Evolutionary conservation across 306 rosid genomes (phyloP), one percentile per base, ranked within the genome.

Genomic region (Gleditsia sinensis): DNA sequence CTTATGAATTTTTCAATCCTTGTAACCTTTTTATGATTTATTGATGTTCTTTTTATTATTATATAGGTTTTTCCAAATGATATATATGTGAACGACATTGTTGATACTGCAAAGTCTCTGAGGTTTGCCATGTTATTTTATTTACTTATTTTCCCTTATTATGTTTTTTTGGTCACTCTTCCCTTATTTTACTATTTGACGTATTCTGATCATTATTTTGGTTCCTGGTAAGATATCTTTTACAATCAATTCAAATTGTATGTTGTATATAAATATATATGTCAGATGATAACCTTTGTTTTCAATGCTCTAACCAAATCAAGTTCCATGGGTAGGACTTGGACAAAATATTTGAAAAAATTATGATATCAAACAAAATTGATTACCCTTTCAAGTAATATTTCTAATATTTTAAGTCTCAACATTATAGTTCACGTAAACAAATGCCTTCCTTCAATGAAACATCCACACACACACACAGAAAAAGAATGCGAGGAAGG

Each of bases 31-130:
- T n/a, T 63, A 43, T 77, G 37, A 23, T 28, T 82, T 24, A 27
- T 39, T 82, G 28, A 68, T 77, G 62, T 21, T 75, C 43, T 80
- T 71, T 23, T 16, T 67, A 24, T 64, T 78, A 34, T 50, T 83
- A 40, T 81, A 60, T 81, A 94, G 98, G 87, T 91, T 72, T 87
- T 88, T 81, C 97, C 98, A 30, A 92, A 81, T 78, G 91, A 90
- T 77, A 82, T 94, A 50, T 69, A 62, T 67, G 60, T 94, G 77
- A 81, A 60, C 24, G 92, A 88, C 82, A 83, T 94, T 82, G 71
- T 88, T 74, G 88, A 84, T 72, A 72, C 87, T 75, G 88, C 95
- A 33, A 88, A 84, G 78, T 68, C 86, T 63, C 46, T 82, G 85
- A 81, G 97, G 99, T 94, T 69, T 73, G 88, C 43, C 24, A 51